phyloP scores from a whole-genome alignment of 176 grass and related monocot species.

The Aegilops longissima region DNA sequence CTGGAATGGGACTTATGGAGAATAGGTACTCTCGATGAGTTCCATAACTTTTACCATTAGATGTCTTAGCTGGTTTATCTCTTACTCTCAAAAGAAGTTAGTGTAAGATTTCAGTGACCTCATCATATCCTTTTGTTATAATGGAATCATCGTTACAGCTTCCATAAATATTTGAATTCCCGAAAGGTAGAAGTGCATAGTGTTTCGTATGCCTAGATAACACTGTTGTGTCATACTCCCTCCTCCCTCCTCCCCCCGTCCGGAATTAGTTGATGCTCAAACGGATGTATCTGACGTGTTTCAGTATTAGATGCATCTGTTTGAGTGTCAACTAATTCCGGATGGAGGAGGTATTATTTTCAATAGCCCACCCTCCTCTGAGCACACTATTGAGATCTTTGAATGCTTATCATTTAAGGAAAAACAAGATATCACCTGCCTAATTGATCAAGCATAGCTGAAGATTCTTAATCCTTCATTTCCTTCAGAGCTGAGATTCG shows the following conservation, averaged over 20 bases:
- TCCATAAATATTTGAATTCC: background rate
- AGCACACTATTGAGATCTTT: background rate
- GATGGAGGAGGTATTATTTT: background rate
- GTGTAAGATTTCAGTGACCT: background rate
- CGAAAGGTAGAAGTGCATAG: conserved; percentile 11
- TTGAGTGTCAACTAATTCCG: too few relatives aligned
- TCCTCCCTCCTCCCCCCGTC: too few relatives aligned
- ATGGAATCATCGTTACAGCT: background rate
- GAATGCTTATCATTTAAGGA: background rate
- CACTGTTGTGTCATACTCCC: conserved; percentile 12
- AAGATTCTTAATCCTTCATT: background rate
- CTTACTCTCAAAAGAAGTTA: background rate
- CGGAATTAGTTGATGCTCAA: too few relatives aligned
- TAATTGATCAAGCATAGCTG: conserved; percentile 16
- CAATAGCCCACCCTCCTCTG: background rate
- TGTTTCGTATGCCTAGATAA: background rate
- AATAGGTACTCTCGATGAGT: conserved; percentile 55
- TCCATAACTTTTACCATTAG: background rate
- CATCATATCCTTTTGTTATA: background rate
- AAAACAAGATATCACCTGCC: background rate
- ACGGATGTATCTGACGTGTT: too few relatives aligned
- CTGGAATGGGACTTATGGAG: conserved; percentile 83
- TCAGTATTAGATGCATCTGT: too few relatives aligned
- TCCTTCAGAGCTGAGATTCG: conserved; percentile 86
- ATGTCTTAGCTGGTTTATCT: background rate